Conservation (phyloP, 768 basidiomycete species). For the Suillus placidus region DNA sequence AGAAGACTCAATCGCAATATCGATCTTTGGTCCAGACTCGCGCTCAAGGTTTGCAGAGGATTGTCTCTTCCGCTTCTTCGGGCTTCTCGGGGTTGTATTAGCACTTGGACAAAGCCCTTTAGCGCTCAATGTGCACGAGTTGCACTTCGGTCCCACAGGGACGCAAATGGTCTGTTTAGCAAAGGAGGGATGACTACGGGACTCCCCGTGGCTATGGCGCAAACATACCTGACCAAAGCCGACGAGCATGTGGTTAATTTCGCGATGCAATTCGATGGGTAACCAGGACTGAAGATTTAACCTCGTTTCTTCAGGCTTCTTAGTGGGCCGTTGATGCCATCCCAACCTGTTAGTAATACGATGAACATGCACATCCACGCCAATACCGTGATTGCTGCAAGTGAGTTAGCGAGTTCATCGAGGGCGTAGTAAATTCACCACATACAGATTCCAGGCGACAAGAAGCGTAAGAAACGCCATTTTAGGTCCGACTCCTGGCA, state of each 20-base stretch:
- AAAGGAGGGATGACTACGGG: neutral
- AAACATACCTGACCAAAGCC: conserved; percentile 78
- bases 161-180: conserved; percentile 60
- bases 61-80: conserved; percentile 11
- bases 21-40: conserved; percentile 38
- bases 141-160: conserved; percentile 67
- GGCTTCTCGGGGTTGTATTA: conserved; percentile 29
- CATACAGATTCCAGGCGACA: conserved; percentile 79
- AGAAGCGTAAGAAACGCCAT: conserved; percentile 91
- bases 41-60: conserved; percentile 7
- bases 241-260: conserved; percentile 81
- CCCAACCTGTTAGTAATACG: conserved; percentile 90
- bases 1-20: conserved; percentile 39
- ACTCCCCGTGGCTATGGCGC: neutral
- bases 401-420: conserved; percentile 1
- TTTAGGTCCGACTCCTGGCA: conserved; percentile 94
- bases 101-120: conserved; percentile 72
- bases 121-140: conserved; percentile 58
- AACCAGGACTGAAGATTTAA: conserved; percentile 85
- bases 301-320: conserved; percentile 85
- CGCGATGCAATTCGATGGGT: conserved; percentile 66
- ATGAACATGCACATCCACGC: conserved; percentile 96
- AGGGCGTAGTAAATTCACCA: neutral
- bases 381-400: conserved; percentile 82
- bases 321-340: conserved; percentile 88